phyloP scores from a whole-genome alignment of 2,329 filamentous ascomycete genomes.

The Celoporthe dispersa region DNA sequence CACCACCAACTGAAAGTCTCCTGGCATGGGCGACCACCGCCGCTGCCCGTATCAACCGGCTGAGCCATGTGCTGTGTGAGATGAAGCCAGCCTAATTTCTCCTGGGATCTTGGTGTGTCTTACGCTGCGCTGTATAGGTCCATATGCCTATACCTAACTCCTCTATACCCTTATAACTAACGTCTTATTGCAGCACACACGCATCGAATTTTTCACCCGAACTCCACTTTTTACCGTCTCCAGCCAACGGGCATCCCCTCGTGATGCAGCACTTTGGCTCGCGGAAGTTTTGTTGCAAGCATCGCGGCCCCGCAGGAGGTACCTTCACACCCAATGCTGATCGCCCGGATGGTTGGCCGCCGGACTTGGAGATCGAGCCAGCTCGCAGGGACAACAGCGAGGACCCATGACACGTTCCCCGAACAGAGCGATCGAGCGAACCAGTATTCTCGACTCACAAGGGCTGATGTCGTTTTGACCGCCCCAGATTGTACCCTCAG shows the following conservation, averaged over 20 bases:
- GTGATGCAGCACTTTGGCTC: conserved; percentile 8
- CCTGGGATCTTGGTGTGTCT: conserved; percentile 12
- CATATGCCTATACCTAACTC: conserved; percentile 15
- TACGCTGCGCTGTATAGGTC: conserved; percentile 21
- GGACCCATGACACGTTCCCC: conserved; percentile 4
- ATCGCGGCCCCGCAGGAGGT: conserved; percentile 23
- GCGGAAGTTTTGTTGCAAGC: conserved; percentile 10
- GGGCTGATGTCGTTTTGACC: not conserved
- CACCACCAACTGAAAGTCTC: not conserved
- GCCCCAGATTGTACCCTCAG: not conserved
- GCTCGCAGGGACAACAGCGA: not conserved
- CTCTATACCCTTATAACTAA: conserved; percentile 25
- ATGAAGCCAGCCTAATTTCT: conserved; percentile 13
- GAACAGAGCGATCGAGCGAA: conserved; percentile 7
- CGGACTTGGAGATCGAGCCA: conserved; percentile 21
- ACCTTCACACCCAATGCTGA: conserved; percentile 13
- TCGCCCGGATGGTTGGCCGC: conserved; percentile 23
- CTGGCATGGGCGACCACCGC: not conserved
- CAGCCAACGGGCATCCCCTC: conserved; percentile 19
- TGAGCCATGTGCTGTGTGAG: not conserved
- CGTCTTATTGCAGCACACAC: conserved; percentile 21
- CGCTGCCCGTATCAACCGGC: not conserved
- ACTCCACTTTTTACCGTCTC: conserved; percentile 17
- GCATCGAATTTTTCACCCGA: conserved; percentile 19
- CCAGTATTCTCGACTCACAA: conserved; percentile 7